Evolutionary conservation across 1,139 yeast species (phyloP).

Genomic region (Debaryomyces psychrophilus): DNA sequence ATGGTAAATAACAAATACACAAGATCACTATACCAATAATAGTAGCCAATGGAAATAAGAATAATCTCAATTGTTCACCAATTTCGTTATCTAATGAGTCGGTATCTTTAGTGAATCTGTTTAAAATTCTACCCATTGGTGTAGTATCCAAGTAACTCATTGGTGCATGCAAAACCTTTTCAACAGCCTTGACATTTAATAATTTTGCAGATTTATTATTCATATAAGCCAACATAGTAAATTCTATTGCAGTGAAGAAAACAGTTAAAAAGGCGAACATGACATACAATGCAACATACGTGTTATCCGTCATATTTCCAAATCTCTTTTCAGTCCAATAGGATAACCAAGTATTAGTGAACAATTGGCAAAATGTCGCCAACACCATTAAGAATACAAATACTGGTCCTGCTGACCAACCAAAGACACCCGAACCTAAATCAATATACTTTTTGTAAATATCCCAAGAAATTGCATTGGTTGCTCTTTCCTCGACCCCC

Average conservation of each 20-base stretch:
- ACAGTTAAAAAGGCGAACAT: conserved; percentile 45
- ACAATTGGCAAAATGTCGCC: conserved; percentile 38
- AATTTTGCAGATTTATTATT: conserved; percentile 46
- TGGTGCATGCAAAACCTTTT: conserved; percentile 45
- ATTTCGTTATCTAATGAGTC: conserved; percentile 51
- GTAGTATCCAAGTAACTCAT: conserved; percentile 50
- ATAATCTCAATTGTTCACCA: conserved; percentile 48
- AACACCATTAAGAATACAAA: conserved; percentile 44
- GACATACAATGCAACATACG: conserved; percentile 39
- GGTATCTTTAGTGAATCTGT: conserved; percentile 59
- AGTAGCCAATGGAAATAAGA: conserved; percentile 43
- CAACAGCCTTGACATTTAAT: conserved; percentile 42
- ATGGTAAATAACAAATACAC: conserved; percentile 49
- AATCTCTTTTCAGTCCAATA: conserved; percentile 39
- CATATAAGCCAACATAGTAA: conserved; percentile 57
- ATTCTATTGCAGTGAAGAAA: conserved; percentile 52
- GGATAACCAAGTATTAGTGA: conserved; percentile 47
- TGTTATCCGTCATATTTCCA: conserved; percentile 23
- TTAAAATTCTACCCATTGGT: conserved; percentile 50
- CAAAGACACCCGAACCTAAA: conserved; percentile 45
- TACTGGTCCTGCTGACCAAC: conserved; percentile 31
- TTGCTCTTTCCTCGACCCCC: conserved; percentile 42
- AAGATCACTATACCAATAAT: conserved; percentile 47
- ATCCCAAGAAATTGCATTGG: conserved; percentile 44
- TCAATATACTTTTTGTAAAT: conserved; percentile 38